Percentiles rank a stretch among this genome's conserved stretches.
These are phyloP conservation scores for Mycena vulgaris DNA, from an alignment of 768 basidiomycete species.

Conservation along the genomic window DNA sequence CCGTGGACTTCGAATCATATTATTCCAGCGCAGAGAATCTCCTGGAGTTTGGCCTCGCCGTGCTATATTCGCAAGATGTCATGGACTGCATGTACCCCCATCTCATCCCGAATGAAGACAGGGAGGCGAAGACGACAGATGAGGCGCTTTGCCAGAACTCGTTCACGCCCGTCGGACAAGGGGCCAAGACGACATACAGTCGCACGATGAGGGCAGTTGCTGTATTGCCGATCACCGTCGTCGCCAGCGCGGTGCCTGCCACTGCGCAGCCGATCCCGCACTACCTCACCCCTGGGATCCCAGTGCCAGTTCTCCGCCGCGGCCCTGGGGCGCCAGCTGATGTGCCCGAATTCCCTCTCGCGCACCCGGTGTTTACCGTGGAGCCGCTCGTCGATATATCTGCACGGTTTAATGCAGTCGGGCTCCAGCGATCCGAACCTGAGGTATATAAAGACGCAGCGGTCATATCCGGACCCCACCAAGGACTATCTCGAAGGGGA, in stretches of 20 bases:
- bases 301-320: constrained; percentile 1
- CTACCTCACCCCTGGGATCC: background rate
- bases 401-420: constrained; percentile 14
- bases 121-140: background rate
- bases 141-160: background rate
- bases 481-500: background rate
- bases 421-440: constrained; percentile 12
- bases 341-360: background rate
- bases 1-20: background rate
- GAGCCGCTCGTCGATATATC: constrained; percentile 20
- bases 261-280: background rate
- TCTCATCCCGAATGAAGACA: background rate
- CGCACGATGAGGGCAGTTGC: background rate
- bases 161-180: background rate
- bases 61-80: background rate
- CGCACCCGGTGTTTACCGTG: constrained; percentile 2
- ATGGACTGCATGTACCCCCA: background rate
- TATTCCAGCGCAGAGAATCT: background rate
- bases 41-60: background rate
- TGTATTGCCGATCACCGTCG: background rate
- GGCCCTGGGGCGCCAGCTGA: background rate
- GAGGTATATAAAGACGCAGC: background rate
- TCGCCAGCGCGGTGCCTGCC: background rate
- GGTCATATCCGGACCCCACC: constrained; percentile 17
- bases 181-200: background rate